Percentiles rank a stretch among this genome's conserved stretches.
These are phyloP conservation scores for Azolla pinnata DNA, from an alignment of 75 land plant species.

Conservation along the genomic window DNA sequence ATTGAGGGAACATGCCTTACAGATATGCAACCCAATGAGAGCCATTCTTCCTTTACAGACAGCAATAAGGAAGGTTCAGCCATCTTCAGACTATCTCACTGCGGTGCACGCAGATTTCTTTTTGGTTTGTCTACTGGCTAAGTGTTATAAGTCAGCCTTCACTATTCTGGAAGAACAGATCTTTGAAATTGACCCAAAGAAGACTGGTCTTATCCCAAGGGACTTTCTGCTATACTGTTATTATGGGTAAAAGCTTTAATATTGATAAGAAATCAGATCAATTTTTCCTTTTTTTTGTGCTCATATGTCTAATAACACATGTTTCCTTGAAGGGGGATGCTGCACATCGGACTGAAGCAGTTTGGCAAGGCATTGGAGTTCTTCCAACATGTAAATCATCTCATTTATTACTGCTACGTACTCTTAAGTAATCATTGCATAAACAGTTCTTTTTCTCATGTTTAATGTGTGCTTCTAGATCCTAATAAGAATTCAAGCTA, in stretches of 20 bases:
- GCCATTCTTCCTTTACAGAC: conserved; percentile 71
- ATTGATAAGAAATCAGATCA: no score
- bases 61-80: conserved; percentile 73
- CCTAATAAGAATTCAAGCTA: no score
- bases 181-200: conserved; percentile 71
- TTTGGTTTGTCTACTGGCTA: conserved; percentile 63
- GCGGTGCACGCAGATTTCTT: conserved; percentile 81
- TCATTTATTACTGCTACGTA: no score
- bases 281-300: not conserved
- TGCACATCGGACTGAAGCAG: conserved; percentile 71
- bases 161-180: conserved; percentile 67
- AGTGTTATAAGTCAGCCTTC: conserved; percentile 71
- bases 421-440: no score
- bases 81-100: conserved; percentile 71
- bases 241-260: conserved; percentile 61
- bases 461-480: no score
- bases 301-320: not conserved
- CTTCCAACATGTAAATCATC: conserved; percentile 60
- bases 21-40: conserved; percentile 51
- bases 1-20: conserved; percentile 70
- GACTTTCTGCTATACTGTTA: conserved; percentile 84
- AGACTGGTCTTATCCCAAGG: conserved; percentile 39
- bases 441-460: no score
- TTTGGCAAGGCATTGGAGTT: conserved; percentile 81
- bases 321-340: conserved; percentile 61